Percentiles rank a stretch among this genome's conserved stretches.
These are phyloP conservation scores for Volvariella surrecta DNA, from an alignment of 1,284 basidiomycete genomes.

Conservation along the genomic window DNA sequence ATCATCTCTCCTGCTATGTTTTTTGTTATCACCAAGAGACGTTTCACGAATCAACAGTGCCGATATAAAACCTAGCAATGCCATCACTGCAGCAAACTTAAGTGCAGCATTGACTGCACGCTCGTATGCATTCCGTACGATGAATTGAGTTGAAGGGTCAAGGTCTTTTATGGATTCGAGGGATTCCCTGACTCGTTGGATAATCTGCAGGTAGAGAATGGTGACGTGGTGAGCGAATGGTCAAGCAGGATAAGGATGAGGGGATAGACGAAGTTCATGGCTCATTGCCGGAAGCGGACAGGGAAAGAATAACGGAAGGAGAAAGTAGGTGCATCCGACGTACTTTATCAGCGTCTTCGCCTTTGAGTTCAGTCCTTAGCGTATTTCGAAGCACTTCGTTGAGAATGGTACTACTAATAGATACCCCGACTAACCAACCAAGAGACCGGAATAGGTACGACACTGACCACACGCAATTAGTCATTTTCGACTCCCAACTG, in stretches of 20 bases:
- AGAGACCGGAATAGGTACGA: constrained; percentile 59
- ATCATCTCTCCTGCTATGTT: too few species aligned
- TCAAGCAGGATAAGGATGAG: neutral
- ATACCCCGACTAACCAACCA: constrained; percentile 49
- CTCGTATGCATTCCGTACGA: constrained; percentile 40
- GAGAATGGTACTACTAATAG: constrained; percentile 44
- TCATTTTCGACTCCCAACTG: neutral
- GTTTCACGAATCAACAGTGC: constrained; percentile 47
- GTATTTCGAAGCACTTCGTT: constrained; percentile 39
- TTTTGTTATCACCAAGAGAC: constrained; percentile 20
- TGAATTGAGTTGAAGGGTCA: constrained; percentile 29
- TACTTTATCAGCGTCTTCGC: too few species aligned
- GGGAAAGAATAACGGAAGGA: too few species aligned
- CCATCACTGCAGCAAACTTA: constrained; percentile 34
- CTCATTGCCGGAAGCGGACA: too few species aligned
- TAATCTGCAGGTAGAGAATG: constrained; percentile 35
- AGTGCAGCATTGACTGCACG: constrained; percentile 40
- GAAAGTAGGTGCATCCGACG: too few species aligned
- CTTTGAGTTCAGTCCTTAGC: constrained; percentile 16
- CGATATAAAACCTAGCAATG: constrained; percentile 28
- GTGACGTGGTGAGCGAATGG: neutral
- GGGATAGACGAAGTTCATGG: neutral
- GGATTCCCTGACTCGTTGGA: constrained; percentile 44
- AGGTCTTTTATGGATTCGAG: constrained; percentile 43
- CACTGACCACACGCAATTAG: constrained; percentile 24